Conservation (phyloP, 2,329 filamentous ascomycete genomes). For the Chaetomium olivaceum region DNA sequence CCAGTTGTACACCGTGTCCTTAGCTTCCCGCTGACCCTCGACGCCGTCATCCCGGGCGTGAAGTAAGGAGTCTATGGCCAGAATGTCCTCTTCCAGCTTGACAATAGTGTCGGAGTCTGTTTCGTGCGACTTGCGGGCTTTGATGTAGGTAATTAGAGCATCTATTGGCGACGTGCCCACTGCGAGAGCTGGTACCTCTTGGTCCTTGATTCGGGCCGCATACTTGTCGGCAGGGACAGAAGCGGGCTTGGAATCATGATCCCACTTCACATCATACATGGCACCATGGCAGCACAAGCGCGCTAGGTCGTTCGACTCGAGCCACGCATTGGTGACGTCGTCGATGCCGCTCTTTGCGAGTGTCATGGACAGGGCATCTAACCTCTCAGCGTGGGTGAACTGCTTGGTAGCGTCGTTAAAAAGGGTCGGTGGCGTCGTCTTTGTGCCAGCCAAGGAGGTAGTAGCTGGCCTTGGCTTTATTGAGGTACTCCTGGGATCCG, state of each 20-base stretch:
- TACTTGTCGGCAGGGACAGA: conserved; percentile 38
- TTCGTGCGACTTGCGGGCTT: conserved; percentile 27
- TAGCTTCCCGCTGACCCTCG: background rate
- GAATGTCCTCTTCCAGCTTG: conserved; percentile 9
- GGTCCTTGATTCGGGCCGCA: conserved; percentile 23
- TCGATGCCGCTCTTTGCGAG: conserved; percentile 4
- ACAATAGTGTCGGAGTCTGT: background rate
- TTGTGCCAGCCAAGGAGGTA: conserved; percentile 46
- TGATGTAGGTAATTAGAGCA: conserved; percentile 32
- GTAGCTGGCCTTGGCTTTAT: conserved; percentile 39
- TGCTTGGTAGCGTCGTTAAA: conserved; percentile 2
- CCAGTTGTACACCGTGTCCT: background rate
- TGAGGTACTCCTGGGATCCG: conserved; percentile 25
- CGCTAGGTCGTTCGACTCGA: background rate
- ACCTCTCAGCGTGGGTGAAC: background rate
- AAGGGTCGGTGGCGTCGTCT: conserved; percentile 4
- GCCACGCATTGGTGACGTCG: conserved; percentile 6
- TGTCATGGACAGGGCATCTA: background rate
- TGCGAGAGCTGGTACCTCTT: conserved; percentile 31
- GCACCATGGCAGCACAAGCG: conserved; percentile 40
- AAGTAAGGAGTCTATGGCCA: conserved; percentile 28
- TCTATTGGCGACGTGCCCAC: conserved; percentile 35
- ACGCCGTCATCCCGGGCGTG: conserved; percentile 37
- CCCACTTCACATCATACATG: conserved; percentile 44
- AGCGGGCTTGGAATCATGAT: conserved; percentile 34